Evolutionary conservation across 1,139 yeast genomes (phyloP).

Genomic region (Yamadazyma diospyri): DNA sequence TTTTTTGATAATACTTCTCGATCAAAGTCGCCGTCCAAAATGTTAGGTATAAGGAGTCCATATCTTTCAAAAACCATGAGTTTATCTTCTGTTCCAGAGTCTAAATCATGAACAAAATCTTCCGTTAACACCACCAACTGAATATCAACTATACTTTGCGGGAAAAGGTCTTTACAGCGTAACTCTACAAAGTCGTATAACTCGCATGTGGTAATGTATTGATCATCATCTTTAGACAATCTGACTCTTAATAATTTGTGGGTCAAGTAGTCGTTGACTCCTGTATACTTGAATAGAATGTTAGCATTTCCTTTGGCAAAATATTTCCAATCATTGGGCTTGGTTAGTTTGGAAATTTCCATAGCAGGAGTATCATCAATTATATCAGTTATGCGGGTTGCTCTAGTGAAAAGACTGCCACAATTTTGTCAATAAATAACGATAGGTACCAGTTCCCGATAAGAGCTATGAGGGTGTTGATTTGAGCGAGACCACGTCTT

Average conservation of each 20-base stretch:
- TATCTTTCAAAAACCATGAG: constrained; percentile 38
- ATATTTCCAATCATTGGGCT: constrained; percentile 40
- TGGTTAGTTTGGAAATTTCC: constrained; percentile 42
- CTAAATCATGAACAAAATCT: constrained; percentile 31
- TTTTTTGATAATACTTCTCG: constrained; percentile 31
- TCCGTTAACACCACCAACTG: constrained; percentile 36
- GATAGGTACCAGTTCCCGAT: too few relatives aligned
- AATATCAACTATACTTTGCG: constrained; percentile 35
- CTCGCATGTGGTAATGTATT: constrained; percentile 43
- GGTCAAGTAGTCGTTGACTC: constrained; percentile 32
- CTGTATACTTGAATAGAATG: constrained; percentile 40
- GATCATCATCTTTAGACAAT: constrained; percentile 32
- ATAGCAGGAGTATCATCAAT: too few relatives aligned
- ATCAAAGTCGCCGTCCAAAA: constrained; percentile 31
- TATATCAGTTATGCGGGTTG: too few relatives aligned
- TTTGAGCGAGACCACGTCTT: too few relatives aligned
- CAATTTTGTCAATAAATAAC: too few relatives aligned
- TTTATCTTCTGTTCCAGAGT: constrained; percentile 26
- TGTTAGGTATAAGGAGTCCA: constrained; percentile 42
- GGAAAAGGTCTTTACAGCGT: constrained; percentile 39
- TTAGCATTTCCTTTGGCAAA: constrained; percentile 48
- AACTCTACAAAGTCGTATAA: constrained; percentile 42
- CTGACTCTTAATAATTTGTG: constrained; percentile 38
- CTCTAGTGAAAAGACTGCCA: too few relatives aligned
- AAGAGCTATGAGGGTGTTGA: too few relatives aligned